phyloP scores from a whole-genome alignment of 805 yeast species.

The Metschnikowia continentalis region DNA sequence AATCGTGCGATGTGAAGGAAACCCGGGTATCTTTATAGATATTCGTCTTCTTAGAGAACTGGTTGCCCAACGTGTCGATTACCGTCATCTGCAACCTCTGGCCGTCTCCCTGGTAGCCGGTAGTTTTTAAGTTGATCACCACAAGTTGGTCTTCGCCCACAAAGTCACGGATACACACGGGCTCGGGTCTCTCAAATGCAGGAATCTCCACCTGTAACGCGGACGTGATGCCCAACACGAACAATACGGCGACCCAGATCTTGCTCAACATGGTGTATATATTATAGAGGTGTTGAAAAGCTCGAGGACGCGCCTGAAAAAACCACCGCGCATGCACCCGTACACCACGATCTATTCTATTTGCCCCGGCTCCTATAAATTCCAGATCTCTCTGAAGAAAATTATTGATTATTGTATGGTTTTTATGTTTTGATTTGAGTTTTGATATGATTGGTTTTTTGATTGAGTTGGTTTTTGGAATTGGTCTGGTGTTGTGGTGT shows the following conservation, averaged over 20 bases:
- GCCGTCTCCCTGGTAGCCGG: slow-evolving; percentile 82
- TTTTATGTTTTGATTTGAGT: too few relatives aligned
- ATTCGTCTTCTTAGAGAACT: slow-evolving; percentile 68
- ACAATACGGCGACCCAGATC: slow-evolving; percentile 15
- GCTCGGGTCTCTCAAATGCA: slow-evolving; percentile 45
- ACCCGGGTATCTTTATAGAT: slow-evolving; percentile 67
- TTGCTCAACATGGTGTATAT: slow-evolving; percentile 9
- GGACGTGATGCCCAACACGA: slow-evolving; percentile 22
- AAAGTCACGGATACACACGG: slow-evolving; percentile 90
- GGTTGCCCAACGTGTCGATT: slow-evolving; percentile 79
- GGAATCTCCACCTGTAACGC: slow-evolving; percentile 53
- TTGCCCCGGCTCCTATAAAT: too few relatives aligned
- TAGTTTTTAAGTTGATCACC: slow-evolving; percentile 72
- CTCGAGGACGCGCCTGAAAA: slow-evolving; percentile 4
- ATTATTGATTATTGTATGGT: too few relatives aligned
- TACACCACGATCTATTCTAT: neutral
- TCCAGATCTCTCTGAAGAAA: too few relatives aligned
- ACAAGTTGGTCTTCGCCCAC: slow-evolving; percentile 81
- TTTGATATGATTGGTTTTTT: too few relatives aligned
- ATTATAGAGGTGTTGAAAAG: neutral
- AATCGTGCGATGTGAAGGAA: slow-evolving; percentile 80
- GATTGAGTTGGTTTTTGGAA: too few relatives aligned
- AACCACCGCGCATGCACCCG: slow-evolving; percentile 1
- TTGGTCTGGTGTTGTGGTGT: too few relatives aligned
- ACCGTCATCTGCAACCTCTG: slow-evolving; percentile 68